These are phyloP conservation scores for Hypericum perforatum DNA, from an alignment of 345 rosid genomes.

Conservation along the genomic window DNA sequence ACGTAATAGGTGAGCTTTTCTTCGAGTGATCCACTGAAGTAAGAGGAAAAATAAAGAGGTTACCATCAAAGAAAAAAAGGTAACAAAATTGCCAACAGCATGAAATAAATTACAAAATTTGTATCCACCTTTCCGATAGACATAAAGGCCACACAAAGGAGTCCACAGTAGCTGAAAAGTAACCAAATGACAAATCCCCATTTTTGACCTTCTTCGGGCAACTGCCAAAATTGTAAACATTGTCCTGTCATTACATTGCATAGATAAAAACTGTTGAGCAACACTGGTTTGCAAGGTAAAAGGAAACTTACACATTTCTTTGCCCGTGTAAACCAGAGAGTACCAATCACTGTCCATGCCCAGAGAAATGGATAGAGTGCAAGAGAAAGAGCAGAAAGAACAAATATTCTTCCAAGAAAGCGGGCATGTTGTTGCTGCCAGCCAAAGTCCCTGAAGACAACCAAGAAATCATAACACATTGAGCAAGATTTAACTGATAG, in stretches of 20 bases:
- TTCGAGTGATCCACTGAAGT: slow-evolving; percentile 75
- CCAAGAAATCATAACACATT: slow-evolving; percentile 1
- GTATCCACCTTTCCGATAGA: slow-evolving; percentile 61
- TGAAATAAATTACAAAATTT: background rate
- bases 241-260: slow-evolving; percentile 2
- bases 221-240: slow-evolving; percentile 29
- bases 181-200: slow-evolving; percentile 99
- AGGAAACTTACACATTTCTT: slow-evolving; percentile 58
- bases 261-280: background rate
- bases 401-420: slow-evolving; percentile 82
- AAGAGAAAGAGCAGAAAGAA: slow-evolving; percentile 62
- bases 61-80: background rate
- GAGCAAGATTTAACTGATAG: slow-evolving; percentile 2
- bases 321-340: slow-evolving; percentile 75
- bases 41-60: slow-evolving; percentile 9
- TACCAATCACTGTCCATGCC: slow-evolving; percentile 93
- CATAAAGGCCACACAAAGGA: slow-evolving; percentile 72
- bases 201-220: slow-evolving; percentile 91
- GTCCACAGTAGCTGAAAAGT: slow-evolving; percentile 90
- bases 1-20: slow-evolving; percentile 70
- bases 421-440: slow-evolving; percentile 91
- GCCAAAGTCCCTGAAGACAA: slow-evolving; percentile 71
- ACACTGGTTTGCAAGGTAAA: background rate
- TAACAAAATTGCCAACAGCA: background rate
- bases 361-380: slow-evolving; percentile 85